Conservation (phyloP, 768 basidiomycete genomes). For the Sporobolomyces roseus region DNA sequence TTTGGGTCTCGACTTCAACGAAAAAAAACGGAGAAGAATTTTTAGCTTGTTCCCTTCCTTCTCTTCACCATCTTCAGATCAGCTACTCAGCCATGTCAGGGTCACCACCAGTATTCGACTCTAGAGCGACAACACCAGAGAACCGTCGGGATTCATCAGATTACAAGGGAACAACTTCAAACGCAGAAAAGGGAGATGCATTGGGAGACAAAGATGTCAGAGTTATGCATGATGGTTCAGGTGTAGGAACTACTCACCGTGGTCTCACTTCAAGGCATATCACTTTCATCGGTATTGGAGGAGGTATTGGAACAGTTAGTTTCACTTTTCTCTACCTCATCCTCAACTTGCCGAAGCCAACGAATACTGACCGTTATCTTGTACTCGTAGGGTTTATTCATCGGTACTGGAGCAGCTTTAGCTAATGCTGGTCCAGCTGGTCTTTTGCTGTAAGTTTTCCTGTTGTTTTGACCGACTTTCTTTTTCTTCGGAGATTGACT, state of each 20-base stretch:
- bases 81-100: neutral
- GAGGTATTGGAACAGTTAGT: conserved; percentile 15
- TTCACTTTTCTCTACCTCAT: too few relatives aligned
- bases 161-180: neutral
- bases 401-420: conserved; percentile 55
- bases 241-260: conserved; percentile 5
- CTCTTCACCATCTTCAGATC: neutral
- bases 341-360: neutral
- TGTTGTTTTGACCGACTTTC: neutral
- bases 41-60: too few relatives aligned
- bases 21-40: too few relatives aligned
- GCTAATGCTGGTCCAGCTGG: conserved; percentile 52
- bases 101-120: neutral
- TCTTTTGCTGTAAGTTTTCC: conserved; percentile 22
- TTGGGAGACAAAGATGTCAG: conserved; percentile 14
- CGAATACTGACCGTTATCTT: neutral
- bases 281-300: conserved; percentile 29
- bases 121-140: neutral
- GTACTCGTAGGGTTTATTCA: conserved; percentile 53
- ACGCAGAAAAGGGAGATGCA: conserved; percentile 18
- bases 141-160: neutral
- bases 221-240: conserved; percentile 6
- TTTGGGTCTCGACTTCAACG: too few relatives aligned
- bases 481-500: neutral
- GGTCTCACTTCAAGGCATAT: conserved; percentile 19